phyloP scores from a whole-genome alignment of 371 early-diverging fungal species.

The Phascolomyces articulosus region DNA sequence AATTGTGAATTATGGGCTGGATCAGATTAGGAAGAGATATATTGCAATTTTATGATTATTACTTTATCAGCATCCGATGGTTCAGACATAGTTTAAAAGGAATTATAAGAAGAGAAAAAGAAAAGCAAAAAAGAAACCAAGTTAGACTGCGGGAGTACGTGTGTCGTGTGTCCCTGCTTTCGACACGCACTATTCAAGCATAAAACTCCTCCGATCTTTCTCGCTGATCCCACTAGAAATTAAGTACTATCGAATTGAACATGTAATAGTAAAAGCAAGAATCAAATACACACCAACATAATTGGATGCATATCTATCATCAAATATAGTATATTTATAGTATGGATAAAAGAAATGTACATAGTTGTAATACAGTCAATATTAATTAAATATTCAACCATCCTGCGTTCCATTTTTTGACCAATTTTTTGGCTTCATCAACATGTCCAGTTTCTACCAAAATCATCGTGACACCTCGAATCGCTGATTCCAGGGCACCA shows the following conservation, averaged over 20 bases:
- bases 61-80: slow-evolving; percentile 28
- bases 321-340: too few species aligned
- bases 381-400: slow-evolving; percentile 34
- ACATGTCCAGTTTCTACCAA: slow-evolving; percentile 31
- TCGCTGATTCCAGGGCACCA: slow-evolving; percentile 29
- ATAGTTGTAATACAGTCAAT: neutral
- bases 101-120: neutral
- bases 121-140: neutral
- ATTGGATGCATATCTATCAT: too few species aligned
- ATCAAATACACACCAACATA: too few species aligned
- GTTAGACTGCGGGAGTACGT: too few species aligned
- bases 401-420: slow-evolving; percentile 27
- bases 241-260: too few species aligned
- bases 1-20: too few species aligned
- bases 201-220: too few species aligned
- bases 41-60: neutral
- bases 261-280: too few species aligned
- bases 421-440: slow-evolving; percentile 30
- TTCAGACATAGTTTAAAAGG: slow-evolving; percentile 7
- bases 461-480: slow-evolving; percentile 36
- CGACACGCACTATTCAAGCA: too few species aligned
- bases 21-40: too few species aligned
- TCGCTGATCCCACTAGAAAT: too few species aligned
- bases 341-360: neutral
- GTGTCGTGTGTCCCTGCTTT: too few species aligned